Base-by-base conservation (phyloP, 345 rosid species). In the Boechera divaricarpa region DNA sequence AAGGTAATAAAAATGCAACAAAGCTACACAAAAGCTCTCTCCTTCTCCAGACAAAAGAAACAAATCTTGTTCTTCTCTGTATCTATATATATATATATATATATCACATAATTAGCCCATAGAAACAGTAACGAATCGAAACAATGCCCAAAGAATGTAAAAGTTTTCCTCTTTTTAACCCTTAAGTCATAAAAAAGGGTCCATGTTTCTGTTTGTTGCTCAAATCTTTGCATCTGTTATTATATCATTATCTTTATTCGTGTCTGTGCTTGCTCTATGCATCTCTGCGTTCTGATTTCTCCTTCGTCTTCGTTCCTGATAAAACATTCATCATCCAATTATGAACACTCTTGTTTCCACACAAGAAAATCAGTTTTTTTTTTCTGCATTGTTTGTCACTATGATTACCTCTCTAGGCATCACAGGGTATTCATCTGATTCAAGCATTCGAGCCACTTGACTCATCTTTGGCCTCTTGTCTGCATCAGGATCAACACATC, bases 401-500 rank as follows among this genome's bases (percentile, higher is more conserved):
- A 11, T 60, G 47, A 5, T 52, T 76, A 89, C 98, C 97, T 93
- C 94, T 83, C 92, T 84, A 39, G 91, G 87, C 81, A 77, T 57
- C 64, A 93, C 66, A 63, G 92, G 96, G 83, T 90, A 91, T 67
- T 91, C 98, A 82, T 91, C 97, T 21, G 92, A 86, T 77, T 94
- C 97, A 47, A 94, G 91, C 98, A 94, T 94, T 55, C 97, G 90
- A 63, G 83, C 95, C 4, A 90, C 98, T 82, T 89, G 98, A 77
- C 97, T 90, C 98, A 94, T 94, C 85, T 86, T 94, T 24, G 97
- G 97, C 73, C 98, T 89, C 87, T 94, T 94, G 56, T 85, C 92
- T 42, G 92, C 80, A 80, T 94, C 98, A 47, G 97, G 97, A 86
- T 94, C 98, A 38, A 94, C 96, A 53, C 98, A 94, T 83, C 98